These are phyloP conservation scores for Gigaspora rosea DNA, from an alignment of 192 early-diverging fungal genomes.

Conservation along the genomic window DNA sequence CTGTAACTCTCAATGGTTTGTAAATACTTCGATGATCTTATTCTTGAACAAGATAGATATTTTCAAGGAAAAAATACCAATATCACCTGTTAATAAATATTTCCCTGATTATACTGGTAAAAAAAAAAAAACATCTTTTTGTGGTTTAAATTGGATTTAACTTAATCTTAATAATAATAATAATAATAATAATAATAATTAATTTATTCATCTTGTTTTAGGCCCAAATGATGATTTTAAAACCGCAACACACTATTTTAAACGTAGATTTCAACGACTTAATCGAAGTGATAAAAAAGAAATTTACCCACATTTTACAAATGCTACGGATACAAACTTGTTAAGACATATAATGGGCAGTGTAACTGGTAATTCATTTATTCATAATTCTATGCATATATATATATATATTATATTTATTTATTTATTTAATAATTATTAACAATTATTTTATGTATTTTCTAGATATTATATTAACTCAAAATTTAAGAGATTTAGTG, in stretches of 20 bases:
- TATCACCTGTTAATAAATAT: slow-evolving; percentile 83
- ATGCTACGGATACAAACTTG: slow-evolving; percentile 82
- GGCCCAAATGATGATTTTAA: slow-evolving; percentile 55
- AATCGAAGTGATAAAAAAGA: slow-evolving; percentile 79
- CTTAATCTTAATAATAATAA: too few relatives aligned
- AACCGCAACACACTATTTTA: slow-evolving; percentile 74
- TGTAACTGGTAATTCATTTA: slow-evolving; percentile 68
- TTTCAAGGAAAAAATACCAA: slow-evolving; percentile 85
- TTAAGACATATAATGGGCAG: slow-evolving; percentile 89
- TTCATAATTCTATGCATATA: background rate
- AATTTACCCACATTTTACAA: slow-evolving; percentile 87
- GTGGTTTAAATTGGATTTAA: too few relatives aligned
- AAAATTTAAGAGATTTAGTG: slow-evolving; percentile 15
- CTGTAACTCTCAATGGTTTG: slow-evolving; percentile 97
- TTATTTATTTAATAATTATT: background rate
- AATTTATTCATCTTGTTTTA: background rate
- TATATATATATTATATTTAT: background rate
- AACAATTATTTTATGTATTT: background rate
- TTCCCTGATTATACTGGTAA: slow-evolving; percentile 80
- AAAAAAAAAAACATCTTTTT: background rate
- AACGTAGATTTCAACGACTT: slow-evolving; percentile 75
- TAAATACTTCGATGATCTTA: slow-evolving; percentile 94
- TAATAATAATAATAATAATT: too few relatives aligned
- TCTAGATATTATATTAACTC: slow-evolving; percentile 11
- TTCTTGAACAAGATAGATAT: slow-evolving; percentile 99